Conservation (phyloP, 2,329 filamentous ascomycete species). For the Paraphoma sp. region DNA sequence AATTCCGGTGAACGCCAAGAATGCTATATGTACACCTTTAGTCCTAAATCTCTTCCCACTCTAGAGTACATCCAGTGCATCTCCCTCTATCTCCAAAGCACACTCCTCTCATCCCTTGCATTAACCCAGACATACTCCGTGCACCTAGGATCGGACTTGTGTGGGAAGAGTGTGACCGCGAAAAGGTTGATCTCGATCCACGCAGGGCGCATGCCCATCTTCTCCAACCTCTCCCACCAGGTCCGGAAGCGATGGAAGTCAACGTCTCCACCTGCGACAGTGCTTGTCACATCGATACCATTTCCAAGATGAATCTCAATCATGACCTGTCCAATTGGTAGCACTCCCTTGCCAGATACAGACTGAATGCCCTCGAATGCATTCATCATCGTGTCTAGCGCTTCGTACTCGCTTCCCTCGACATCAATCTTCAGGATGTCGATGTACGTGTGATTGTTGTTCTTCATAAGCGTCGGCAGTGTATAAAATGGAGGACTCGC, state of each 20-base stretch:
- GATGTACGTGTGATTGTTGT: constrained; percentile 43
- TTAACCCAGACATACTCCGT: constrained; percentile 46
- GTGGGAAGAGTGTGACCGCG: constrained; percentile 33
- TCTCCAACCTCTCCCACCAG: constrained; percentile 45
- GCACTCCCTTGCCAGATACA: constrained; percentile 24
- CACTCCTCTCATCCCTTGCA: constrained; percentile 33
- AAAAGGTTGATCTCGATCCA: constrained; percentile 46
- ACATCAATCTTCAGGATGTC: constrained; percentile 45
- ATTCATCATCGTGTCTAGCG: constrained; percentile 40
- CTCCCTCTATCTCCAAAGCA: constrained; percentile 28
- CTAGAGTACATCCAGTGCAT: neutral
- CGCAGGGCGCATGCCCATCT: constrained; percentile 42
- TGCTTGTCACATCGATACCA: constrained; percentile 13
- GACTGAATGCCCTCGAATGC: constrained; percentile 27
- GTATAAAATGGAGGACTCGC: constrained; percentile 35
- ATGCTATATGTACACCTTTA: neutral
- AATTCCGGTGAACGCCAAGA: neutral
- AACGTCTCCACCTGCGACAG: constrained; percentile 18
- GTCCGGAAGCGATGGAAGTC: constrained; percentile 34
- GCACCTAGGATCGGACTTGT: constrained; percentile 38
- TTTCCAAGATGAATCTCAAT: constrained; percentile 41
- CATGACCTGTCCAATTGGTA: constrained; percentile 44
- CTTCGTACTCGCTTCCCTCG: constrained; percentile 40
- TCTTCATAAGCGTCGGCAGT: constrained; percentile 34
- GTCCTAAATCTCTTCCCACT: too few species aligned